Conservation (phyloP, 371 early-diverging fungal genomes). For the Smittium culicis region DNA sequence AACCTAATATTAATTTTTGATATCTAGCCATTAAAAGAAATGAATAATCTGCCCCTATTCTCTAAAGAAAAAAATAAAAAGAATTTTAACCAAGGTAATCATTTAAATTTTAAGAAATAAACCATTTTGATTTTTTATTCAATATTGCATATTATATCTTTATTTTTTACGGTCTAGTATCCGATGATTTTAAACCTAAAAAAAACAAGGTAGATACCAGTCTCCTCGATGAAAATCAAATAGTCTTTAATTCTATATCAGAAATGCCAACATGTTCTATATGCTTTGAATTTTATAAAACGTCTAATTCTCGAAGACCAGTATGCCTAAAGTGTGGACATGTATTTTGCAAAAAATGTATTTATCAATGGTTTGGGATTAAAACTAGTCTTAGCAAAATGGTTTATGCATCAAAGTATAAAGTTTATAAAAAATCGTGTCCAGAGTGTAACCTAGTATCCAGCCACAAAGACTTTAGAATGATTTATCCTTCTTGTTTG, state of each 20-base stretch:
- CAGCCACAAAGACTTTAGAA: neutral
- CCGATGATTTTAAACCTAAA: neutral
- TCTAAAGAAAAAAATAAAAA: too few relatives aligned
- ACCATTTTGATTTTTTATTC: neutral
- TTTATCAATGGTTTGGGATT: constrained; percentile 9
- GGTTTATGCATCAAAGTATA: neutral
- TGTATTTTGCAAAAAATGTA: constrained; percentile 10
- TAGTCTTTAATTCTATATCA: neutral
- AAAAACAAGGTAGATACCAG: neutral
- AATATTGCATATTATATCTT: neutral
- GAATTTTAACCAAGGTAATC: neutral
- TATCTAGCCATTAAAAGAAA: too few relatives aligned
- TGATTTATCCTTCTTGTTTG: constrained; percentile 8
- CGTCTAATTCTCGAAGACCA: neutral
- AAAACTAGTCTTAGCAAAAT: neutral
- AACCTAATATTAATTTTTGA: too few relatives aligned
- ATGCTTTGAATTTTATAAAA: constrained; percentile 1
- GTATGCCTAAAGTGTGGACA: constrained; percentile 10
- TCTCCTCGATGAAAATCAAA: neutral
- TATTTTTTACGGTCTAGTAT: neutral
- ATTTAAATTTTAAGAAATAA: neutral
- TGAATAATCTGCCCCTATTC: too few relatives aligned
- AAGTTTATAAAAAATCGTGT: neutral
- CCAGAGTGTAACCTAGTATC: constrained; percentile 1
- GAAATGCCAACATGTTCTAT: constrained; percentile 7